Evolutionary conservation across 768 basidiomycete genomes (phyloP).

Genomic region (Leccinellum luteum): DNA sequence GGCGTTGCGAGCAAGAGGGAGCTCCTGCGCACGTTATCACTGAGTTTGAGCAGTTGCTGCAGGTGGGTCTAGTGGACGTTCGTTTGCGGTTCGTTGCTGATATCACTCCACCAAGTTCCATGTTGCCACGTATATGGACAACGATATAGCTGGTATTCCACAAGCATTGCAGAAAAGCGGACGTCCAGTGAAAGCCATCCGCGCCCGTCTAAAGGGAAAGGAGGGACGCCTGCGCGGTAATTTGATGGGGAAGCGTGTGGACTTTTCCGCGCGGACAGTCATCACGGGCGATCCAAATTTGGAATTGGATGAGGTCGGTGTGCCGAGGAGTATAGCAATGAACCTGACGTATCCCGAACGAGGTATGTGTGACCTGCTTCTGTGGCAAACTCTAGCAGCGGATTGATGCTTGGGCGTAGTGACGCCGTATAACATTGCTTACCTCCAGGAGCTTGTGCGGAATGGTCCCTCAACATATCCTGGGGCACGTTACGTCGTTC

Average conservation of each 20-base stretch:
- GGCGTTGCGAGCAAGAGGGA: slow-evolving; percentile 92
- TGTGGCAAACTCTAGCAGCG: neutral
- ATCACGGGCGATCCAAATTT: slow-evolving; percentile 99
- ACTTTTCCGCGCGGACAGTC: slow-evolving; percentile 98
- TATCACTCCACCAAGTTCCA: slow-evolving; percentile 64
- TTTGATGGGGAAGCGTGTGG: slow-evolving; percentile 99
- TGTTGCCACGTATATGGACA: slow-evolving; percentile 99
- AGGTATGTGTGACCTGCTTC: slow-evolving; percentile 47
- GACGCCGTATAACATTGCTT: slow-evolving; percentile 94
- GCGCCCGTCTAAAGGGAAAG: slow-evolving; percentile 97
- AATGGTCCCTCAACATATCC: slow-evolving; percentile 95
- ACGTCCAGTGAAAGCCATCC: slow-evolving; percentile 96
- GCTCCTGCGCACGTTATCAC: slow-evolving; percentile 94
- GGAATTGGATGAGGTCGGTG: slow-evolving; percentile 95
- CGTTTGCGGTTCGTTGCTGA: neutral
- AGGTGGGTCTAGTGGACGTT: slow-evolving; percentile 49
- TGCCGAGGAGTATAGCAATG: slow-evolving; percentile 94
- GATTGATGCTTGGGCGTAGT: slow-evolving; percentile 46
- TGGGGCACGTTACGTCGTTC: slow-evolving; percentile 93
- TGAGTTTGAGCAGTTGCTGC: slow-evolving; percentile 94
- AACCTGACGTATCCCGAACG: slow-evolving; percentile 96
- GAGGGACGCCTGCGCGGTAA: slow-evolving; percentile 98
- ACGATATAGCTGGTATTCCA: slow-evolving; percentile 97
- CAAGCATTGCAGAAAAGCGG: slow-evolving; percentile 98
- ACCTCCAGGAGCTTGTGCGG: slow-evolving; percentile 91